Conservation (phyloP, 2,329 filamentous ascomycete genomes). For the Stagonosporopsis chrysanthemi region DNA sequence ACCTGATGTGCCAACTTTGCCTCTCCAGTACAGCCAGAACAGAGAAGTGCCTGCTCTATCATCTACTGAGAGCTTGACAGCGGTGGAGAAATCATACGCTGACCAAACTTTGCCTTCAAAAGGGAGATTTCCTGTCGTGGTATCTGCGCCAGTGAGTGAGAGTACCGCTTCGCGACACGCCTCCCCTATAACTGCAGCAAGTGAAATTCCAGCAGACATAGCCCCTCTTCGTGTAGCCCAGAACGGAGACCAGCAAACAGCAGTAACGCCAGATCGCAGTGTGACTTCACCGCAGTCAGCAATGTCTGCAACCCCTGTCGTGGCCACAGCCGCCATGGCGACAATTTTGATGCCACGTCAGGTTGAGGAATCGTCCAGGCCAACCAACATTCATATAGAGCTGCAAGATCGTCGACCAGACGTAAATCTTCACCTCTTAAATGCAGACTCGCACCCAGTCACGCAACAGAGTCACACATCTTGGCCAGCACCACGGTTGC, state of each 20-base stretch:
- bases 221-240: slow-evolving; percentile 7
- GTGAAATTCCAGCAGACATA: slow-evolving; percentile 3
- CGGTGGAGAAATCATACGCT: slow-evolving; percentile 29
- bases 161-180: slow-evolving; percentile 1
- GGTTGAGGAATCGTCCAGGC: slow-evolving; percentile 30
- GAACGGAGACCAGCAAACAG: slow-evolving; percentile 20
- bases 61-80: slow-evolving; percentile 37
- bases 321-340: slow-evolving; percentile 42
- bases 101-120: slow-evolving; percentile 20
- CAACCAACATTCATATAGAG: slow-evolving; percentile 45
- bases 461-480: slow-evolving; percentile 28
- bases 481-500: slow-evolving; percentile 25
- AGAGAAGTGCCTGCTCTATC: slow-evolving; percentile 23
- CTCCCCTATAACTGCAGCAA: slow-evolving; percentile 4
- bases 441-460: slow-evolving; percentile 26
- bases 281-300: slow-evolving; percentile 38
- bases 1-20: slow-evolving; percentile 47
- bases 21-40: slow-evolving; percentile 32
- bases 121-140: slow-evolving; percentile 6
- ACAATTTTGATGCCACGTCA: slow-evolving; percentile 45
- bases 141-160: slow-evolving; percentile 3
- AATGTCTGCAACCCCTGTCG: slow-evolving; percentile 44
- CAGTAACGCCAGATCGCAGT: slow-evolving; percentile 20
- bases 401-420: slow-evolving; percentile 37
- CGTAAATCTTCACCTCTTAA: slow-evolving; percentile 21